Evolutionary conservation across 2,329 filamentous ascomycete species (phyloP).

Genomic region (Aureobasidium sp.): DNA sequence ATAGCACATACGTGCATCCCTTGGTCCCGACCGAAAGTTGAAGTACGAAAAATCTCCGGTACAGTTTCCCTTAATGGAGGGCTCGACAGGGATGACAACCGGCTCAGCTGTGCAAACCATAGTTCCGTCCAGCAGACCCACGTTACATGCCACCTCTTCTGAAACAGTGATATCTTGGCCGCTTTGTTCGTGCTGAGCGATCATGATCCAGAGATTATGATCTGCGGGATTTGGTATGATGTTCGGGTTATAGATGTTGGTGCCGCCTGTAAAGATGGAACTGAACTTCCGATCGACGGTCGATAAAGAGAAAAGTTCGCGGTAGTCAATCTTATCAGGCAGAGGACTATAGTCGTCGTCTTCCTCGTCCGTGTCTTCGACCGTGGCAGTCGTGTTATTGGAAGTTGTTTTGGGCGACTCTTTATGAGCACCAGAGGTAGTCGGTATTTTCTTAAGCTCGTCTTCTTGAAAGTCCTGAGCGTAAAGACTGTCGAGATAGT

Average conservation of each 20-base stretch:
- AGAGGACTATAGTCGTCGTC: neutral
- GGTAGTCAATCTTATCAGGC: neutral
- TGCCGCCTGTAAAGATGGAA: conserved; percentile 50
- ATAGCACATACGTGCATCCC: conserved; percentile 65
- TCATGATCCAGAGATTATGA: conserved; percentile 56
- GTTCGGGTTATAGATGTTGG: conserved; percentile 59
- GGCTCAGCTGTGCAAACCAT: conserved; percentile 51
- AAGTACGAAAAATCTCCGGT: conserved; percentile 48
- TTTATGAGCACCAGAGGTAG: too few species aligned
- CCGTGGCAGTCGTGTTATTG: neutral
- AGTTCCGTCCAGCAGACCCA: conserved; percentile 47
- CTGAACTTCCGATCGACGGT: conserved; percentile 56
- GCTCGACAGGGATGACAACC: conserved; percentile 50
- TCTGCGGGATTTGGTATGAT: conserved; percentile 61
- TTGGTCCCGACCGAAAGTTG: conserved; percentile 57
- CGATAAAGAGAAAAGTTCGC: conserved; percentile 53
- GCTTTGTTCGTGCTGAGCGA: conserved; percentile 51
- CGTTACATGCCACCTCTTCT: conserved; percentile 47
- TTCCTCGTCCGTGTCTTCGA: neutral
- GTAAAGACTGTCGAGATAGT: neutral
- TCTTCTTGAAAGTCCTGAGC: neutral
- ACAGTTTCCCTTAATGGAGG: conserved; percentile 53
- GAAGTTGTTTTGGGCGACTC: neutral
- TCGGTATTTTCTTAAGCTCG: neutral
- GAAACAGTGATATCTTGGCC: conserved; percentile 40